phyloP scores from a whole-genome alignment of 768 basidiomycete genomes.

The Clavulina sp. region DNA sequence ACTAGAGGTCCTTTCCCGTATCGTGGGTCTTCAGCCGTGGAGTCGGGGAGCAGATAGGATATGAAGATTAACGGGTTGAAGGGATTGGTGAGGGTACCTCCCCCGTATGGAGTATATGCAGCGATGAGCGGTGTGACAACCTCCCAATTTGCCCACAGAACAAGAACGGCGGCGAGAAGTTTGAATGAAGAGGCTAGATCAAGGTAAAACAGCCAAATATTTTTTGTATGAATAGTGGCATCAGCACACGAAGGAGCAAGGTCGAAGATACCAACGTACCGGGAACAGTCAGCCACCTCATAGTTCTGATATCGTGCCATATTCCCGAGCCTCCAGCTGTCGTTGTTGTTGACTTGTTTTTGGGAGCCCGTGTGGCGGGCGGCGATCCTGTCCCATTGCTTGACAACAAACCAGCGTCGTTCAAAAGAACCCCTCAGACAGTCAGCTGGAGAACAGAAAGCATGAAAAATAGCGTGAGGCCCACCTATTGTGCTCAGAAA shows the following conservation, averaged over 20 bases:
- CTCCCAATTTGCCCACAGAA: constrained; percentile 52
- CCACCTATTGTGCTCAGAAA: too few species aligned
- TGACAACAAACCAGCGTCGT: too few species aligned
- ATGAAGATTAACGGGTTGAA: constrained; percentile 55
- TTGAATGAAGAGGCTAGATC: constrained; percentile 54
- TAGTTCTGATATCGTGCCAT: constrained; percentile 30
- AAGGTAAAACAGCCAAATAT: too few species aligned
- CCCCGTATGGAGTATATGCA: too few species aligned
- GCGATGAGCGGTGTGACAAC: constrained; percentile 30
- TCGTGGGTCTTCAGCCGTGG: constrained; percentile 35
- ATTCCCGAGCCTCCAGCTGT: too few species aligned
- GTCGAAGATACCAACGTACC: constrained; percentile 28
- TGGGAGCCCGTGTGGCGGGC: too few species aligned
- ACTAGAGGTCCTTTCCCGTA: constrained; percentile 47
- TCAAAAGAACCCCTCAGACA: too few species aligned
- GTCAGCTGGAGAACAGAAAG: too few species aligned
- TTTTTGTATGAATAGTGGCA: background rate
- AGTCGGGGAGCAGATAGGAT: constrained; percentile 39
- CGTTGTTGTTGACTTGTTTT: too few species aligned
- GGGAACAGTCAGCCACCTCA: constrained; percentile 61
- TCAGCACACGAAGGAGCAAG: background rate
- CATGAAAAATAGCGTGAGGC: too few species aligned
- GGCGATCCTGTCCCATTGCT: too few species aligned
- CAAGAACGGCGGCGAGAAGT: constrained; percentile 39
- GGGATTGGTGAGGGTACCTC: constrained; percentile 46